Base-by-base conservation (phyloP, 306 rosid species). In the Mucuna pruriens region DNA sequence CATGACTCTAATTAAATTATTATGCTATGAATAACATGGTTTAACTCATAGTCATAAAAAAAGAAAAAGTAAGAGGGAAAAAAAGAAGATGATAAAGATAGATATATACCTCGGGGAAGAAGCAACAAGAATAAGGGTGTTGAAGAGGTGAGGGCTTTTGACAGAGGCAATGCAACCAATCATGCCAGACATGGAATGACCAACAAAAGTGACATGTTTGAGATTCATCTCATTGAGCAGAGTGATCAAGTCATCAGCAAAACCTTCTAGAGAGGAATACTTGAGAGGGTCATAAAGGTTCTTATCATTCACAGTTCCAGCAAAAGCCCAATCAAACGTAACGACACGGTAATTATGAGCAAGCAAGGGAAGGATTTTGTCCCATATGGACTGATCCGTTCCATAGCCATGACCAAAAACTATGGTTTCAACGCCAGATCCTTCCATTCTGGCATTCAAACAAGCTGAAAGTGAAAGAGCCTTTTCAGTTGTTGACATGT, bases 151-250 rank as follows among this genome's bases (percentile, higher is more conserved):
- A 10, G 73, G 73, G 0, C 5, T 39, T 40, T 39, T 67, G 34
- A 39, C 34, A 4, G 93, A 90, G 61, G 97, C 97, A 85, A 88
- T 84, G 83, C 97, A 93, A 12, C 96, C 96, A 77, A 93, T 83
- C 85, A 93, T 88, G 58, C 83, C 97, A 19, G 97, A 90, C 97
- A 93, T 91, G 89, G 97, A 93, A 51, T 90, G 96, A 1, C 94
- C 97, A 34, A 88, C 81, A 36, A 87, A 89, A 38, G 86, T 81
- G 39, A 71, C 54, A 6, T 88, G 80, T 48, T 68, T 82, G 55
- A 93, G 67, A 75, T 60, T 44, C 60, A 89, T 40, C 80, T 91
- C 96, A 9, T 64, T 83, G 5, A 93, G 12, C 7, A 93, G 81
- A 36, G 78, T 26, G 63, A 93, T 87, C 45, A 93, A 82, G 77